phyloP scores from a whole-genome alignment of 2,329 filamentous ascomycete genomes.

The Raffaelea ambrosiae region DNA sequence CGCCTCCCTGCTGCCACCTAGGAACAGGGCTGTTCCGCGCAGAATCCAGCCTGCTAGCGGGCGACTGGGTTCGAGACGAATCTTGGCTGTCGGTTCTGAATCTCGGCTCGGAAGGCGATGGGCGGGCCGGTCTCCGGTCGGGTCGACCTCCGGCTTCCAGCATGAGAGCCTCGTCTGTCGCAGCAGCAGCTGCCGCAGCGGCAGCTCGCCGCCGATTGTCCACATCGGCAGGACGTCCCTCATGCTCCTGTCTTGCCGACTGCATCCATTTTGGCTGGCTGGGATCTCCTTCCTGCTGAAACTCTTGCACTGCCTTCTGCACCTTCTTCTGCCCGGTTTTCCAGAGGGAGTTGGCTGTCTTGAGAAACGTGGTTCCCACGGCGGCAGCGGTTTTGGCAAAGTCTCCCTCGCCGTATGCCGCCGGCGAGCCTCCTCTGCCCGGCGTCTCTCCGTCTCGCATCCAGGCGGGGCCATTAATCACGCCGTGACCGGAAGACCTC shows the following conservation, averaged over 20 bases:
- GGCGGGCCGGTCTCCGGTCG: slow-evolving; percentile 26
- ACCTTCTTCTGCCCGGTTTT: slow-evolving; percentile 90
- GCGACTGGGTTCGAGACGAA: slow-evolving; percentile 39
- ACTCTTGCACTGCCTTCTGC: slow-evolving; percentile 84
- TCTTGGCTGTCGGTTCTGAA: slow-evolving; percentile 20
- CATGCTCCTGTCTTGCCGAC: slow-evolving; percentile 48
- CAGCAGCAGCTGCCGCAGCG: background rate
- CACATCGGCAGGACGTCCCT: slow-evolving; percentile 12
- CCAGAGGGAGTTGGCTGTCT: slow-evolving; percentile 92
- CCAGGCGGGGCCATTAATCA: slow-evolving; percentile 46
- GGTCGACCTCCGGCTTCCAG: slow-evolving; percentile 58
- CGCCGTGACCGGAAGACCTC: background rate
- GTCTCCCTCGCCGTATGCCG: slow-evolving; percentile 54
- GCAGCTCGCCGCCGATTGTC: slow-evolving; percentile 12
- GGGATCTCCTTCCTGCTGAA: slow-evolving; percentile 63
- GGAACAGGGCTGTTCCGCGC: slow-evolving; percentile 39
- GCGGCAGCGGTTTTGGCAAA: slow-evolving; percentile 74
- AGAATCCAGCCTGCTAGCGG: slow-evolving; percentile 18
- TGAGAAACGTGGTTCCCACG: slow-evolving; percentile 76
- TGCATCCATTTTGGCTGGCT: slow-evolving; percentile 95
- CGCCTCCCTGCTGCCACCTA: slow-evolving; percentile 56
- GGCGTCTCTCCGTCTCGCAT: slow-evolving; percentile 43
- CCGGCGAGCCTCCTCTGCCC: slow-evolving; percentile 44
- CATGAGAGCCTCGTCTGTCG: slow-evolving; percentile 71
- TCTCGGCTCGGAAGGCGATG: slow-evolving; percentile 20